These are phyloP conservation scores for Amanita phalloides DNA, from an alignment of 768 basidiomycete species.

Conservation along the genomic window DNA sequence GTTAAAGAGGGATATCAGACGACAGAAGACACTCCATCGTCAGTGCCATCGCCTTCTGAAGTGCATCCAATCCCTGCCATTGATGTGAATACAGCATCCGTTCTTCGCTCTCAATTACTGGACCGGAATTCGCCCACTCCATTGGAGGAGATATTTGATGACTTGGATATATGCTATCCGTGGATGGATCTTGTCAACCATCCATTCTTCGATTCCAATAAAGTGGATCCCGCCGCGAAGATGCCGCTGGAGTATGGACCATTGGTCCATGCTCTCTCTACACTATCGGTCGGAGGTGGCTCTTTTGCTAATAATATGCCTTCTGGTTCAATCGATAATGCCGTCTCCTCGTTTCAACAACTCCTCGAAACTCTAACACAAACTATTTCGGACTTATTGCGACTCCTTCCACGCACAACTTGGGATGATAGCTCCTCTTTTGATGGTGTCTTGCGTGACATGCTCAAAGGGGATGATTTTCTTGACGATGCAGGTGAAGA, in stretches of 20 bases:
- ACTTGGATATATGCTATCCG: constrained; percentile 53
- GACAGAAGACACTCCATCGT: constrained; percentile 29
- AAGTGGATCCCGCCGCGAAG: constrained; percentile 64
- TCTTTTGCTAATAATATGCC: constrained; percentile 80
- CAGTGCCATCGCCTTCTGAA: constrained; percentile 38
- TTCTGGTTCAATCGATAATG: constrained; percentile 82
- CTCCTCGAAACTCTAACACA: constrained; percentile 82
- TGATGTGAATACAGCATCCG: constrained; percentile 36
- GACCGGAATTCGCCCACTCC: constrained; percentile 41
- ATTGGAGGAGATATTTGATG: constrained; percentile 54
- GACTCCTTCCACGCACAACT: constrained; percentile 77
- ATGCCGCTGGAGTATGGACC: constrained; percentile 81
- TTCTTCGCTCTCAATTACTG: constrained; percentile 52
- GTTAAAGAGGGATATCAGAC: constrained; percentile 43
- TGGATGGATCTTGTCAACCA: constrained; percentile 57
- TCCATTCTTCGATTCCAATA: constrained; percentile 64
- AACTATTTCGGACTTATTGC: constrained; percentile 78
- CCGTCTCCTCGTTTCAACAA: constrained; percentile 84
- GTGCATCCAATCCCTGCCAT: constrained; percentile 24
- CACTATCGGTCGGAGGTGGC: constrained; percentile 75
- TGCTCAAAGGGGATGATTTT: constrained; percentile 84
- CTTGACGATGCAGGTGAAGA: constrained; percentile 67
- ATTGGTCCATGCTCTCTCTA: constrained; percentile 76
- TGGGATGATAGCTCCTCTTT: constrained; percentile 90
- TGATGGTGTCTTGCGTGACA: constrained; percentile 76